Evolutionary conservation across 768 basidiomycete species (phyloP).

Genomic region (Cystofilobasidium macerans): DNA sequence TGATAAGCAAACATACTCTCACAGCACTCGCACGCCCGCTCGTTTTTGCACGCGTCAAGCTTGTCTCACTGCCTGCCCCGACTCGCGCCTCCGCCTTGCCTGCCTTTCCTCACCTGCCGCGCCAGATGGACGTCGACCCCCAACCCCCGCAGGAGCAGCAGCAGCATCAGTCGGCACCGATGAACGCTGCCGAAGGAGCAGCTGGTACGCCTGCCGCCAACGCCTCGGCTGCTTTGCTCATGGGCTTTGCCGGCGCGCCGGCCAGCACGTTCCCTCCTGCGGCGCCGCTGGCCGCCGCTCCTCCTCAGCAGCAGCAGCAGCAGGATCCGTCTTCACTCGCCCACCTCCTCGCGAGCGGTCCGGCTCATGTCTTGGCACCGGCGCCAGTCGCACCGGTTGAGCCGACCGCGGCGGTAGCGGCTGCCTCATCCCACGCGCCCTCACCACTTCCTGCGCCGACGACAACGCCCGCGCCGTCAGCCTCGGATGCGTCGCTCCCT

Average conservation of each 20-base stretch:
- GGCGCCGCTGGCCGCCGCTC: not conserved
- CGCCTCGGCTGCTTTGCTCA: not conserved
- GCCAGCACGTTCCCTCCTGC: no score
- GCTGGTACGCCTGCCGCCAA: not conserved
- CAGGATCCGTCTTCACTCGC: no score
- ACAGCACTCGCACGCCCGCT: no score
- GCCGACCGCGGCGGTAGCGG: not conserved
- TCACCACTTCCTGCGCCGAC: not conserved
- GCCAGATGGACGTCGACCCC: not conserved
- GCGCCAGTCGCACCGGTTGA: not conserved
- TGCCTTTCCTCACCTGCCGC: not conserved
- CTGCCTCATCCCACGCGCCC: not conserved
- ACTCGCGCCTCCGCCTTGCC: not conserved
- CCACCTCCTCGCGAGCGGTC: no score
- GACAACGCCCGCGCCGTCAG: no score
- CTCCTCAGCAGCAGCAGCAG: not conserved
- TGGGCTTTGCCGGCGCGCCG: not conserved
- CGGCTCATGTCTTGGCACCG: not conserved
- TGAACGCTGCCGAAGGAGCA: no score
- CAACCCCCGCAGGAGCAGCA: constrained; percentile 1
- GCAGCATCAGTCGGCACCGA: no score
- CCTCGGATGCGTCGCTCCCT: not conserved
- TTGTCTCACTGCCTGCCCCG: no score
- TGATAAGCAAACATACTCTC: not conserved
- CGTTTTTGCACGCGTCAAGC: no score